Conservation (phyloP, 495 filamentous ascomycete genomes). For the Penicillium paxilli region DNA sequence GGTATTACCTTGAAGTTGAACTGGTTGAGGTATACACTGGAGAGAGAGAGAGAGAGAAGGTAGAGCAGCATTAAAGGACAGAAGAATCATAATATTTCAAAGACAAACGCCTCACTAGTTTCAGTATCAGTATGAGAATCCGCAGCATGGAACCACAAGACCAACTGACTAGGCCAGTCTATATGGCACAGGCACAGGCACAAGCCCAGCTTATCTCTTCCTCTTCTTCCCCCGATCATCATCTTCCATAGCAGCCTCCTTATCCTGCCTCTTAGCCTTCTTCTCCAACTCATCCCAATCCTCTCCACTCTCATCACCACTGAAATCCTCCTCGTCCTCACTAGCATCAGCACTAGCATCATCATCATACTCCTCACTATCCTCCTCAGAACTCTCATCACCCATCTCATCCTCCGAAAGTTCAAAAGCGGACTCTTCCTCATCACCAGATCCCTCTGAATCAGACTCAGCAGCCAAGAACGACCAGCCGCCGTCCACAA, state of each 20-base stretch:
- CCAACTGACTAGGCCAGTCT: too few relatives aligned
- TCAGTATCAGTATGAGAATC: too few relatives aligned
- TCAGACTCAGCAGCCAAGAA: slow-evolving; percentile 89
- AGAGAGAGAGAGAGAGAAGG: too few relatives aligned
- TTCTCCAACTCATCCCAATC: slow-evolving; percentile 91
- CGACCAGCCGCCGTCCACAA: slow-evolving; percentile 91
- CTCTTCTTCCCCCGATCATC: slow-evolving; percentile 64
- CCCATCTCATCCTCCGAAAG: slow-evolving; percentile 80
- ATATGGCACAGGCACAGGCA: too few relatives aligned
- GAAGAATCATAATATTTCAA: too few relatives aligned
- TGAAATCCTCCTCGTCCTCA: slow-evolving; percentile 61
- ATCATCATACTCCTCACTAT: slow-evolving; percentile 91
- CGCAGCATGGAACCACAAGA: too few relatives aligned
- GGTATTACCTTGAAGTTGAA: too few relatives aligned
- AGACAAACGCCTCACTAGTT: too few relatives aligned
- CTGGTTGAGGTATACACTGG: too few relatives aligned
- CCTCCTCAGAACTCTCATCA: slow-evolving; percentile 81
- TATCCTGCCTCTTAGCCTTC: slow-evolving; percentile 86
- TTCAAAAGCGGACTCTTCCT: slow-evolving; percentile 91
- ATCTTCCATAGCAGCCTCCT: slow-evolving; percentile 69
- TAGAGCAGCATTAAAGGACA: too few relatives aligned
- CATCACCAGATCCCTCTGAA: slow-evolving; percentile 76
- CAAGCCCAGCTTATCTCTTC: slow-evolving; percentile 56
- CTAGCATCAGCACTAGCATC: slow-evolving; percentile 78
- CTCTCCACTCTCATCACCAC: slow-evolving; percentile 78